Base-by-base conservation (phyloP, 805 yeast genomes). In the Ogataea populi-albae region DNA sequence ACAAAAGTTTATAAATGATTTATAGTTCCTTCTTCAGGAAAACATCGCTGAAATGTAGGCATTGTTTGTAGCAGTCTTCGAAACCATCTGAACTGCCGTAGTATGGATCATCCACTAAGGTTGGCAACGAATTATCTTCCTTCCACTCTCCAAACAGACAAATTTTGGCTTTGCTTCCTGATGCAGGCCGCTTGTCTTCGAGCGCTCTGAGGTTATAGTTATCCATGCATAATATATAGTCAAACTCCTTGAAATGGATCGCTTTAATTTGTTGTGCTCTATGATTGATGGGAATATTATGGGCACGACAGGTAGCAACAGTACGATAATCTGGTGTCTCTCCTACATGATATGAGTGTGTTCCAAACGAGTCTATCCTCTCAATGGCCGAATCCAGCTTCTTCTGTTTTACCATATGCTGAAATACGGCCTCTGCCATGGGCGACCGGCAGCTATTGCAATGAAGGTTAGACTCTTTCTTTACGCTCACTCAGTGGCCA, bases 361-460 rank as follows among this genome's bases (percentile, higher is more conserved):
- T 87, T 11, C 97, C 98, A 60, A 80, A 89, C 1, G 96, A 87
- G 53, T 89, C 96, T 21, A 87, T 80, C 12, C 55, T 55, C 0
- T 64, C 55, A 42, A 88, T 75, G n/a, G 54, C 54, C 12, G 55
- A 60, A 22, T 42, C 52, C 19, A 66, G 58, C 0, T 81, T 80
- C 15, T 62, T 58, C 28, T 74, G 56, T 27, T 75, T 58, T 7
- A 86, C 94, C 11, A 66, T 65, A 40, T 85, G 77, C 31, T 67
- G 69, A 62, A 89, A 87, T 1, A 88, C 86, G 0, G 96, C 96
- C 55, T 91, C 97, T 0, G 98, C 97, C 98, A 89, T 91, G 10
- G 98, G 98, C 2, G 96, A 87, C 32, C 97, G 89, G 55, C 97
- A 88, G 16, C 85, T 79, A n/a, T n/a, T n/a, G n/a, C n/a, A n/a